These are phyloP conservation scores for Galerina marginata DNA, from an alignment of 768 basidiomycete genomes.

Conservation along the genomic window DNA sequence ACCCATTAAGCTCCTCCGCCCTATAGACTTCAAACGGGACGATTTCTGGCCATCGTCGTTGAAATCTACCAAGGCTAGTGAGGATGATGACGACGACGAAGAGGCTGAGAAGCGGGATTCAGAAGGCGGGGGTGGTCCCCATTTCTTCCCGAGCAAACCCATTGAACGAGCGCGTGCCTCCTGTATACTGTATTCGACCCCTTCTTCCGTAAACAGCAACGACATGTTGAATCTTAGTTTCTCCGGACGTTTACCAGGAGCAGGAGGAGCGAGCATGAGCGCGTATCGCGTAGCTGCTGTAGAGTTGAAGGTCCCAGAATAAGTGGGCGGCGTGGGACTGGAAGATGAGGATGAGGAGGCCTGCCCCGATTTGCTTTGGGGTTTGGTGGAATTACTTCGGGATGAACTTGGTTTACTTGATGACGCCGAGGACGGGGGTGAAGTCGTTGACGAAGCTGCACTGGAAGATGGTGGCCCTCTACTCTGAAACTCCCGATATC, in stretches of 20 bases:
- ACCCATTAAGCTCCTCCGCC: constrained; percentile 51
- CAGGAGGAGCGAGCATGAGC: constrained; percentile 72
- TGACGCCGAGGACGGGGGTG: constrained; percentile 25
- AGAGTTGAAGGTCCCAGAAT: constrained; percentile 37
- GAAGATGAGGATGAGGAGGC: constrained; percentile 24
- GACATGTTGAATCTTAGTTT: constrained; percentile 71
- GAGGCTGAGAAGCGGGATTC: constrained; percentile 38
- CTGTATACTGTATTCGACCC: constrained; percentile 83
- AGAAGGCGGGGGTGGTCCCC: constrained; percentile 67
- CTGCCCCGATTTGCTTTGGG: constrained; percentile 11
- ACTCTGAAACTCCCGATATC: constrained; percentile 80
- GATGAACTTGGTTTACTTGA: constrained; percentile 18
- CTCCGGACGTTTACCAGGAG: constrained; percentile 74
- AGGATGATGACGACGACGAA: constrained; percentile 38
- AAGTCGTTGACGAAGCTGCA: constrained; percentile 36
- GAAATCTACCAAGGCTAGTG: constrained; percentile 57
- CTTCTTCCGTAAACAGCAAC: constrained; percentile 75
- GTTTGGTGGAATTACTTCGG: constrained; percentile 16
- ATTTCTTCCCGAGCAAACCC: constrained; percentile 85
- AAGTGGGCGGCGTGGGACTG: constrained; percentile 29
- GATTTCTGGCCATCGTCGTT: constrained; percentile 61
- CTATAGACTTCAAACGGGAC: constrained; percentile 42
- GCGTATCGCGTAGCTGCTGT: constrained; percentile 65
- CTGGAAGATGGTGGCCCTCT: constrained; percentile 46
- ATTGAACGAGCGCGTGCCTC: constrained; percentile 84